Base-by-base conservation (phyloP, 441 rosid species). In the Mallotus repandus region DNA sequence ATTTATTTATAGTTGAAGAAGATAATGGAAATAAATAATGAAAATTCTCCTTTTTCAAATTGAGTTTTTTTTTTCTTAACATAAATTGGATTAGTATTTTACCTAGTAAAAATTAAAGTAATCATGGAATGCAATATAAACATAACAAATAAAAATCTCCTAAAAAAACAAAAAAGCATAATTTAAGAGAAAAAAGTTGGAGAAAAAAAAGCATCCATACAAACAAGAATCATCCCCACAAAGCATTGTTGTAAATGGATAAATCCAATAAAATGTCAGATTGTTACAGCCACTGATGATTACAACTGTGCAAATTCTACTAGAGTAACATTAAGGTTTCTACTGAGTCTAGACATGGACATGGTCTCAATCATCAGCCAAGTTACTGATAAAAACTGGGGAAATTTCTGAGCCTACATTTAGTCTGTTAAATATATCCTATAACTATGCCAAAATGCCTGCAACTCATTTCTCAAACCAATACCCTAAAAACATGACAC, bases 261-360 rank as follows among this genome's bases (percentile, higher is more conserved):
- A 67, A 74, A 60, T 52, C 61, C 62, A 74, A 32, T 68, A 41
- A 53, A 73, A 69, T 22, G 22, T 49, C 32, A 29, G 32, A 21
- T 71, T 61, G 63, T 66, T 54, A 54, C 19, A 55, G 66, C 78
- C 62, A 62, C 68, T 70, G 16, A 62, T 58, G 35, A 68, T 68
- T 77, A 77, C 54, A 38, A 43, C 19, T 67, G 48, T 57, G 71
- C 68, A 56, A 18, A 38, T 74, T 71, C 74, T 63, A 22, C 32
- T 32, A 45, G 15, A 68, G n/a, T 61, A 29, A 56, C 64, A 50
- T 35, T 62, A 50, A n/a, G 45, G 21, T 55, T 56, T 14, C 46
- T 41, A 41, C 52, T 19, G 53, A 21, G 41, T n/a, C n/a, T 63
- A 29, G 55, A 35, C 63, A 54, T 50, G 43, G 55, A 35, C 63